These are phyloP conservation scores for Termitomyces sp. DNA, from an alignment of 768 basidiomycete genomes.

Conservation along the genomic window DNA sequence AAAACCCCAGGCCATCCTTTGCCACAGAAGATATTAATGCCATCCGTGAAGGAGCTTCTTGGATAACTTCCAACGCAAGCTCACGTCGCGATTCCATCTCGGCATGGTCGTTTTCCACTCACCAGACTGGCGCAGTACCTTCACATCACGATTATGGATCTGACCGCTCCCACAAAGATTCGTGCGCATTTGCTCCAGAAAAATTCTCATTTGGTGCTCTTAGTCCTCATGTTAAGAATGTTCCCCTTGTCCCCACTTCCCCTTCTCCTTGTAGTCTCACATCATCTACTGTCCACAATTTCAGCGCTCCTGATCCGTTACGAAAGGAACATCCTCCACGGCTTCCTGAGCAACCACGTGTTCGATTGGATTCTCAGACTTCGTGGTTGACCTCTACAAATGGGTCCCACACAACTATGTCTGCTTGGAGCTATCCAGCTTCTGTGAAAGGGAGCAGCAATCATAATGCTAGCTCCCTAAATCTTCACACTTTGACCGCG, in stretches of 20 bases:
- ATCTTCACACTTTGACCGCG: slow-evolving; percentile 34
- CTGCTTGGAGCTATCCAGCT: slow-evolving; percentile 67
- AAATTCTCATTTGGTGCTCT: slow-evolving; percentile 60
- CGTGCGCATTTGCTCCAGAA: slow-evolving; percentile 37
- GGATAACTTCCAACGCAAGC: slow-evolving; percentile 66
- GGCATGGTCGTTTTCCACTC: slow-evolving; percentile 70
- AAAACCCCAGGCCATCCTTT: slow-evolving; percentile 57
- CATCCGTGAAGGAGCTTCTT: slow-evolving; percentile 71
- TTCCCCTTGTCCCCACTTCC: slow-evolving; percentile 68
- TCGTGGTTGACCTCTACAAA: slow-evolving; percentile 71
- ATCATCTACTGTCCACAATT: slow-evolving; percentile 32
- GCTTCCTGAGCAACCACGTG: slow-evolving; percentile 31
- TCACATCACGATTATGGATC: slow-evolving; percentile 28
- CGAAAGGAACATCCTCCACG: slow-evolving; percentile 43
- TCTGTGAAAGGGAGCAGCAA: slow-evolving; percentile 30
- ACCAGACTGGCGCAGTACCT: slow-evolving; percentile 38
- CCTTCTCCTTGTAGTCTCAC: slow-evolving; percentile 51
- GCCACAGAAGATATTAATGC: slow-evolving; percentile 68
- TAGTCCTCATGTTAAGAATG: slow-evolving; percentile 34
- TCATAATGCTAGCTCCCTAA: slow-evolving; percentile 31
- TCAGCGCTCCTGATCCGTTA: slow-evolving; percentile 59
- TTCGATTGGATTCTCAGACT: slow-evolving; percentile 56
- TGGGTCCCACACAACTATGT: slow-evolving; percentile 49
- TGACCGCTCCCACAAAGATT: slow-evolving; percentile 28
- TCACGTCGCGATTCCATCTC: slow-evolving; percentile 55